Evolutionary conservation across 129 eudicot species (phyloP).

Genomic region (Flaveria brownii): DNA sequence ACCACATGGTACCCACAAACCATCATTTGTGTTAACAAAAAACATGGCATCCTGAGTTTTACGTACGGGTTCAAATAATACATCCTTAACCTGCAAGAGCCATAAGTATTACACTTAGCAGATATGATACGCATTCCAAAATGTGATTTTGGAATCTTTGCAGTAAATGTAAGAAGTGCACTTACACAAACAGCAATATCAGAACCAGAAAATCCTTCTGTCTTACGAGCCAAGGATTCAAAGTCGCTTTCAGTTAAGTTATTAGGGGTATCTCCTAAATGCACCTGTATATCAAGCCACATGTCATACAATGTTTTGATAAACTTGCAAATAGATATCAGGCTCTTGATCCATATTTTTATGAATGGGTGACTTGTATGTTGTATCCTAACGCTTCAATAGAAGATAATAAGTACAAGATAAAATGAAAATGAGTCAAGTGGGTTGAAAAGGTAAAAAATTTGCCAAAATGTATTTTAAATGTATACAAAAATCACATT

Average conservation of each 20-base stretch:
- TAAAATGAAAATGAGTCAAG: not conserved
- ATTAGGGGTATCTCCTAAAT: slow-evolving; percentile 96
- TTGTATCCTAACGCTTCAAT: not conserved
- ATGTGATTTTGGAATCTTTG: not conserved
- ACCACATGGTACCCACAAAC: slow-evolving; percentile 93
- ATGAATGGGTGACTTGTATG: not conserved
- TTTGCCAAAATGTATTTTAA: not conserved
- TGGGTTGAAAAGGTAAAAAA: not conserved
- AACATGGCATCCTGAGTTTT: slow-evolving; percentile 99
- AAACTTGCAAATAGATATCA: slow-evolving; percentile 2
- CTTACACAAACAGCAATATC: slow-evolving; percentile 99
- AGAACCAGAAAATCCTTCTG: slow-evolving; percentile 99
- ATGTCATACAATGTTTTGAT: not conserved
- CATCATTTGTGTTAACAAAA: slow-evolving; percentile 66
- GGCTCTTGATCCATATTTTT: not conserved
- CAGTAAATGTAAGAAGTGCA: slow-evolving; percentile 8
- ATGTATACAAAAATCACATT: not conserved
- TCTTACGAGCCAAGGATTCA: slow-evolving; percentile 74
- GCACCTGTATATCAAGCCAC: slow-evolving; percentile 64
- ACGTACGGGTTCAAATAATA: slow-evolving; percentile 96
- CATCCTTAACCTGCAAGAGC: slow-evolving; percentile 82
- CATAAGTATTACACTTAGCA: slow-evolving; percentile 3
- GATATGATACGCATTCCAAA: not conserved
- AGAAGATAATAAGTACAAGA: not conserved
- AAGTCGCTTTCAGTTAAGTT: slow-evolving; percentile 89